phyloP scores from a whole-genome alignment of 306 rosid genomes.

The Myrica gale region DNA sequence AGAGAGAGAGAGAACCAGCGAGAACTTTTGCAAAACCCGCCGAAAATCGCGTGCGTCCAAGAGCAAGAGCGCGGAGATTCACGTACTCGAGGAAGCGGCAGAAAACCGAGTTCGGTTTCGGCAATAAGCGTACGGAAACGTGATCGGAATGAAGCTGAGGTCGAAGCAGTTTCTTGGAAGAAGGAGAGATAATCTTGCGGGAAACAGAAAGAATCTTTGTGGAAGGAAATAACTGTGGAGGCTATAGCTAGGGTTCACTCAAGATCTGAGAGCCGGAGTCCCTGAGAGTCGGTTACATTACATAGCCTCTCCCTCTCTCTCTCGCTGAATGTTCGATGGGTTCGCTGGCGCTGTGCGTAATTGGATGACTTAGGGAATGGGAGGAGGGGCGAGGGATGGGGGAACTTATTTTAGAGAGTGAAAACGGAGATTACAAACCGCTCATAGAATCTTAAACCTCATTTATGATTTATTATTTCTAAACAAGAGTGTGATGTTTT shows the following conservation, averaged over 20 bases:
- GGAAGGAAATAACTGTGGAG: neutral
- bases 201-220: conserved; percentile 2
- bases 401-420: neutral
- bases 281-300: conserved; percentile 43
- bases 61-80: conserved; percentile 5
- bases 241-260: conserved; percentile 35
- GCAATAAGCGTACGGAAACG: neutral
- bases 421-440: conserved; percentile 25
- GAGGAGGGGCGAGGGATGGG: neutral
- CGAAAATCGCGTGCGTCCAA: conserved; percentile 11
- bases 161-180: conserved; percentile 1
- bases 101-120: neutral
- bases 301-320: neutral
- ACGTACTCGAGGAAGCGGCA: conserved; percentile 14
- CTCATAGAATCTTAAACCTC: neutral
- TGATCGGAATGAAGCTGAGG: neutral
- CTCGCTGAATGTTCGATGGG: neutral
- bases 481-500: neutral
- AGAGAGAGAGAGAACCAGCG: neutral
- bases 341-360: neutral
- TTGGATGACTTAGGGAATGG: neutral
- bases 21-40: conserved; percentile 1
- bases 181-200: conserved; percentile 38
- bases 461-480: too few relatives aligned
- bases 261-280: conserved; percentile 57